These are phyloP conservation scores for Aureobasidium sp. DNA, from an alignment of 2,329 filamentous ascomycete species.

Conservation along the genomic window DNA sequence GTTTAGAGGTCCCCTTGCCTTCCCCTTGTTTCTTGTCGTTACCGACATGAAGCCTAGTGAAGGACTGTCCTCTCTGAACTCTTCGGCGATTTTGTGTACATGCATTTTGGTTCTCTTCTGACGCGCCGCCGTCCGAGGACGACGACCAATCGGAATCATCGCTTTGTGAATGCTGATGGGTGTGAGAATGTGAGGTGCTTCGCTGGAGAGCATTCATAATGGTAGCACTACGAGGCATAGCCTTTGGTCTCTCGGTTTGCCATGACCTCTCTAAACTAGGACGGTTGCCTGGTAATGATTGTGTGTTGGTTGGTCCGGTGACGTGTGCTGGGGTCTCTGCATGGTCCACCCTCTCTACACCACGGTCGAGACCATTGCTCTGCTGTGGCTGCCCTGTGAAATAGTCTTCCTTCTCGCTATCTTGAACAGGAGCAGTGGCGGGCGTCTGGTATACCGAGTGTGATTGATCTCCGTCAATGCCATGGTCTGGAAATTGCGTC, in stretches of 20 bases:
- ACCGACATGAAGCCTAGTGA: constrained; percentile 51
- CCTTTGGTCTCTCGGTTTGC: constrained; percentile 13
- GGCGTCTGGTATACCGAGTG: neutral
- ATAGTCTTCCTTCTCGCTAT: neutral
- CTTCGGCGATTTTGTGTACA: constrained; percentile 12
- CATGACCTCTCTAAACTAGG: constrained; percentile 11
- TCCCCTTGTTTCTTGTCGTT: constrained; percentile 60
- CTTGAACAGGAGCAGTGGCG: neutral
- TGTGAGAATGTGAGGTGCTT: neutral
- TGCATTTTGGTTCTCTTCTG: neutral
- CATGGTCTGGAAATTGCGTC: constrained; percentile 5
- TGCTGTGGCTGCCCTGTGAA: neutral
- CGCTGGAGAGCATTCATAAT: constrained; percentile 6
- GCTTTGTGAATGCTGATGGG: neutral
- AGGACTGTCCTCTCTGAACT: constrained; percentile 26
- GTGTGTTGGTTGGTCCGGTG: neutral
- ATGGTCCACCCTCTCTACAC: neutral
- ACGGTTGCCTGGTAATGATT: neutral
- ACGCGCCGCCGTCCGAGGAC: neutral
- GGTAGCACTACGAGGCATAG: constrained; percentile 1
- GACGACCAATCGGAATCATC: neutral
- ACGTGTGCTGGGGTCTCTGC: neutral
- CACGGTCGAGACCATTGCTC: neutral
- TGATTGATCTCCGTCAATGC: neutral
- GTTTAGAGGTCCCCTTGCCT: constrained; percentile 54